phyloP scores from a whole-genome alignment of 2,329 filamentous ascomycete species.

The Blastomyces gilchristii region DNA sequence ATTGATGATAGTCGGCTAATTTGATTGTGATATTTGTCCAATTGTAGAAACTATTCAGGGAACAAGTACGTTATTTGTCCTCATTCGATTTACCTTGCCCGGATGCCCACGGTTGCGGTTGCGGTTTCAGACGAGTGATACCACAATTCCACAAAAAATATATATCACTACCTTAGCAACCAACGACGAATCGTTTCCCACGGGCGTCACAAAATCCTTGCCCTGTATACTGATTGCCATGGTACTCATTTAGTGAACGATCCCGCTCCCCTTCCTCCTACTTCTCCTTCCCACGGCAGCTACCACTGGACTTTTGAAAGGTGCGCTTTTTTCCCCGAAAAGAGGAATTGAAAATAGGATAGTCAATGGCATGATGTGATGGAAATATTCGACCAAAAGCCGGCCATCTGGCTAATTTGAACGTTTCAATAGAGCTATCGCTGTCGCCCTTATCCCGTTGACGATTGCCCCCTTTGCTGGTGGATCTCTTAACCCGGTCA shows the following conservation, averaged over 20 bases:
- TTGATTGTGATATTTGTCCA: constrained; percentile 12
- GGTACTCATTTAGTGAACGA: constrained; percentile 61
- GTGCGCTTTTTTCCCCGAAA: constrained; percentile 27
- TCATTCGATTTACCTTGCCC: too few species aligned
- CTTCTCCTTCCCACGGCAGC: constrained; percentile 72
- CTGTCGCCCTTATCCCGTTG: constrained; percentile 72
- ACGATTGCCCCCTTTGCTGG: constrained; percentile 85
- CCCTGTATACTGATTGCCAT: neutral
- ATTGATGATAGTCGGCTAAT: constrained; percentile 34
- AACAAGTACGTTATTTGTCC: constrained; percentile 48
- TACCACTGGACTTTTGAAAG: constrained; percentile 98
- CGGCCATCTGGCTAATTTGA: neutral
- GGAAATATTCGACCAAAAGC: neutral
- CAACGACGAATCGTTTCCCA: neutral
- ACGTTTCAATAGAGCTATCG: constrained; percentile 51
- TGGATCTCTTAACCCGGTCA: constrained; percentile 77
- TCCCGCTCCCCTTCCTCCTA: constrained; percentile 60
- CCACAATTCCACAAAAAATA: neutral
- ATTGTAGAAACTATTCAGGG: constrained; percentile 60
- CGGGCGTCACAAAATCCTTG: too few species aligned
- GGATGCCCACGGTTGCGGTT: neutral
- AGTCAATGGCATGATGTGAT: neutral
- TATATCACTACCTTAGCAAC: too few species aligned
- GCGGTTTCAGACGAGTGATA: neutral
- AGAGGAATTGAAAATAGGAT: neutral